Evolutionary conservation across 163 green algal genomes (phyloP).

Genomic region (Scenedesmus sp.): DNA sequence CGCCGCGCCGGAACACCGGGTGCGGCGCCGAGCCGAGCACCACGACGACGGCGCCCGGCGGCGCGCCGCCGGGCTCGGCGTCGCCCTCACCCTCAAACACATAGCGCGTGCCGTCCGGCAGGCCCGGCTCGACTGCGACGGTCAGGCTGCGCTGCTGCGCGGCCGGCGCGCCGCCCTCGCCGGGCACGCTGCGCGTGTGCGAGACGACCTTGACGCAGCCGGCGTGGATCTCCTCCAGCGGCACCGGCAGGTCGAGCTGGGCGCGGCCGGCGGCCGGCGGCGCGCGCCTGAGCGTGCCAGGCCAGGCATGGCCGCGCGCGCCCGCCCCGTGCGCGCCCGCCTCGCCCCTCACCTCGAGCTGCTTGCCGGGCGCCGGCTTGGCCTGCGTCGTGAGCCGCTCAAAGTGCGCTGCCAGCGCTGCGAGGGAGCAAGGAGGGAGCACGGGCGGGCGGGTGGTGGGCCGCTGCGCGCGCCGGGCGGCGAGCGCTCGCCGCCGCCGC

Average conservation of each 20-base stretch:
- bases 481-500: slow-evolving; percentile 1
- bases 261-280: not conserved
- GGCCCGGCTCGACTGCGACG: slow-evolving; percentile 70
- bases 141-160: slow-evolving; percentile 61
- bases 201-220: slow-evolving; percentile 77
- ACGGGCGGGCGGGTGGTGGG: not conserved
- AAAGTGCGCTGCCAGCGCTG: slow-evolving; percentile 65
- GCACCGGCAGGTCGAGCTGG: slow-evolving; percentile 68
- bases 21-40: slow-evolving; percentile 68
- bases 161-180: slow-evolving; percentile 52
- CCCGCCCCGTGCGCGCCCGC: too few relatives aligned
- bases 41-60: slow-evolving; percentile 73
- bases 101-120: slow-evolving; percentile 74
- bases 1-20: slow-evolving; percentile 59
- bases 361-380: slow-evolving; percentile 63
- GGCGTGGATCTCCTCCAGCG: slow-evolving; percentile 78
- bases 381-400: slow-evolving; percentile 61
- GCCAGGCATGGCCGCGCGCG: too few relatives aligned
- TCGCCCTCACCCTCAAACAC: slow-evolving; percentile 82
- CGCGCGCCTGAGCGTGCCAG: too few relatives aligned
- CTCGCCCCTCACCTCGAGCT: slow-evolving; percentile 55
- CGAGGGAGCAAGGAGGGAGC: not conserved
- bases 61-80: slow-evolving; percentile 54
- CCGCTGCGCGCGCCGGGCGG: too few relatives aligned
- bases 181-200: slow-evolving; percentile 47